phyloP scores from a whole-genome alignment of 805 yeast species.

The Barnettozyma californica region DNA sequence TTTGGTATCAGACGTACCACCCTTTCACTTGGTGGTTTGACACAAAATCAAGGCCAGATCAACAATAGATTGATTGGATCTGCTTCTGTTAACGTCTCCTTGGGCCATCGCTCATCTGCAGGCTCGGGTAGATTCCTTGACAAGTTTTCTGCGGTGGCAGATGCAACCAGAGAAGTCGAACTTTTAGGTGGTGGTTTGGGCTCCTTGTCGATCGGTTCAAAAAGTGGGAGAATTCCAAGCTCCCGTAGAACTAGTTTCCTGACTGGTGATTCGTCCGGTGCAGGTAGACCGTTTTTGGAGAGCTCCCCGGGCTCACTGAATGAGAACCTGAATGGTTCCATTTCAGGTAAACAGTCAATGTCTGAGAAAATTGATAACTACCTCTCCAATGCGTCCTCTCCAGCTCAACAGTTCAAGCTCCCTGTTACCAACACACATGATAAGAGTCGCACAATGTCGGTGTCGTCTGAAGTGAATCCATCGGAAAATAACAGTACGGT shows the following conservation, averaged over 20 bases:
- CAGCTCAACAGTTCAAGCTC: constrained; percentile 36
- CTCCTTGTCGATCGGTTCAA: constrained; percentile 30
- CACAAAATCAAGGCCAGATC: constrained; percentile 17
- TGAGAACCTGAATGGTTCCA: constrained; percentile 23
- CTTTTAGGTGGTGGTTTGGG: constrained; percentile 39
- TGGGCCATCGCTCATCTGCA: constrained; percentile 20
- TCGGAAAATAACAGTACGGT: constrained; percentile 33
- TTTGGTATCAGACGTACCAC: constrained; percentile 47
- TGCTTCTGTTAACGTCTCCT: constrained; percentile 53
- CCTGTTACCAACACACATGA: constrained; percentile 3
- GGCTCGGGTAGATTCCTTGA: constrained; percentile 46
- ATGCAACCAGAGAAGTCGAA: constrained; percentile 64
- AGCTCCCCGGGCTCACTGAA: constrained; percentile 26
- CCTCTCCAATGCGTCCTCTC: constrained; percentile 36
- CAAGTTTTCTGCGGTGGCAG: constrained; percentile 60
- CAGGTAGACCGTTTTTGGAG: constrained; percentile 20
- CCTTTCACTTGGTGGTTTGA: constrained; percentile 34
- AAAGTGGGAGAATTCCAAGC: constrained; percentile 30
- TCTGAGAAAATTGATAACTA: constrained; percentile 59
- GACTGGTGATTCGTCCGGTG: constrained; percentile 27
- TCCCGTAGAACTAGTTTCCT: constrained; percentile 51
- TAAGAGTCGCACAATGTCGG: constrained; percentile 19
- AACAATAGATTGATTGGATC: constrained; percentile 42
- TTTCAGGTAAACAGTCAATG: constrained; percentile 23
- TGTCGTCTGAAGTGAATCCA: constrained; percentile 24